Evolutionary conservation across 148 eudicot species (phyloP), one percentile per base, ranked within the genome.

Genomic region (Rheum nobile): DNA sequence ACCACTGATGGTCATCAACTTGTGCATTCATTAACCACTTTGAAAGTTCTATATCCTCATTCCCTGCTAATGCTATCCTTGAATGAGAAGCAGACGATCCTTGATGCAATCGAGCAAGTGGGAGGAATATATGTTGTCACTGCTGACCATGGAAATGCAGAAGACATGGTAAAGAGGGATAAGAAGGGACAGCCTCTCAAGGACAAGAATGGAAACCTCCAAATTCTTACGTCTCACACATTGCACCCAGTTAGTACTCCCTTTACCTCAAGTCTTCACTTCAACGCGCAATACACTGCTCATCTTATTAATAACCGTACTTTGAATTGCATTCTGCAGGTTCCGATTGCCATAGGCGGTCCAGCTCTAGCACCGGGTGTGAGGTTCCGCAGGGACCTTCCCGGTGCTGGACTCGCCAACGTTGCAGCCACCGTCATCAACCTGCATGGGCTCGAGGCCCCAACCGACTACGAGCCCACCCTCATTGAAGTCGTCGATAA

Each of bases 91-190:
- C 26, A 94, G 98, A 89, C 89, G 76, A 94, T 94, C 29, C 80
- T 91, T 68, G 97, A 91, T 75, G 97, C 98, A 14, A 79, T 94
- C 16, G 91, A 91, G 79, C 88, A 88, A 87, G 93, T 89, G 41
- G 98, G 98, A 70, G 98, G 97, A 65, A 88, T 91, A 63, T 94
- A 85, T 77, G 93, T 94, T 47, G 88, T 94, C n/a, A 91, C 97
- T 2, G 98, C 98, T 75, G 97, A 94, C 79, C 98, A 94, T 76
- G 98, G 98, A 54, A 94, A 94, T 74, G 98, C 98, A 17, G 98
- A 94, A 85, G 98, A 94, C 77, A 94, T 94, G 98, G 98, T 89
- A 52, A 94, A 94, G 88, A 89, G 98, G 74, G 81, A 87, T 88
- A 94, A 94, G 85, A 94, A 94, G 84, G 97, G 97, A 22, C 79